phyloP scores from a whole-genome alignment of 148 eudicot genomes.

The Heliamphora exappendiculata region DNA sequence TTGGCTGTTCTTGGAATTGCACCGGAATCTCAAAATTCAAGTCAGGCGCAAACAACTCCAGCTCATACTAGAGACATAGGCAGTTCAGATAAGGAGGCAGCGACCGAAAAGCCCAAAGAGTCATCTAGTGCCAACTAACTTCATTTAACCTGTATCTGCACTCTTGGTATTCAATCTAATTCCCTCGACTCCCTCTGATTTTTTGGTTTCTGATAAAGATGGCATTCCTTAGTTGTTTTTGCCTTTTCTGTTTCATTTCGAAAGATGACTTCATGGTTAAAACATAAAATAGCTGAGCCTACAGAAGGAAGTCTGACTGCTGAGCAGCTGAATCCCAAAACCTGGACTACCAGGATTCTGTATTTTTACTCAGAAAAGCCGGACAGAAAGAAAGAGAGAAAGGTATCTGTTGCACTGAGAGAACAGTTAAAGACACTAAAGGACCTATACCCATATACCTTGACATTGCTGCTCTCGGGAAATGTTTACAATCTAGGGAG shows the following conservation, averaged over 20 bases:
- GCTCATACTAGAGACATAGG: slow-evolving; percentile 35
- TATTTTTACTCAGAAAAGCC: not conserved
- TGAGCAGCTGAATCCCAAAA: not conserved
- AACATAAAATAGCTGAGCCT: not conserved
- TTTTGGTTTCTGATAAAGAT: not conserved
- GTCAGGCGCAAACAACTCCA: slow-evolving; percentile 42
- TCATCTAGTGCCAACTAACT: slow-evolving; percentile 34
- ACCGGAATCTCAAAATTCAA: slow-evolving; percentile 41
- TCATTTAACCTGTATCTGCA: not conserved
- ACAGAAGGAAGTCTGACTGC: not conserved
- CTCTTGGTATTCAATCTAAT: not conserved
- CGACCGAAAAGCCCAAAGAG: slow-evolving; percentile 56
- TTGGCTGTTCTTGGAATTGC: slow-evolving; percentile 64
- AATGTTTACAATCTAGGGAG: not conserved
- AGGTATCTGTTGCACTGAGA: not conserved
- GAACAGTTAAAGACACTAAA: not conserved
- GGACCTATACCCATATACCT: not conserved
- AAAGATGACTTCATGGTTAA: not conserved
- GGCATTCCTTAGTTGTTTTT: not conserved
- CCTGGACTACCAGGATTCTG: not conserved
- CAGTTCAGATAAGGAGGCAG: slow-evolving; percentile 46
- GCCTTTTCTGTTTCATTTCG: not conserved
- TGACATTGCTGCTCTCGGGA: not conserved
- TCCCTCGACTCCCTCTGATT: not conserved
- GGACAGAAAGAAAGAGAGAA: not conserved